These are phyloP conservation scores for Anastatica hierochuntica DNA, from an alignment of 345 rosid genomes.

Conservation along the genomic window DNA sequence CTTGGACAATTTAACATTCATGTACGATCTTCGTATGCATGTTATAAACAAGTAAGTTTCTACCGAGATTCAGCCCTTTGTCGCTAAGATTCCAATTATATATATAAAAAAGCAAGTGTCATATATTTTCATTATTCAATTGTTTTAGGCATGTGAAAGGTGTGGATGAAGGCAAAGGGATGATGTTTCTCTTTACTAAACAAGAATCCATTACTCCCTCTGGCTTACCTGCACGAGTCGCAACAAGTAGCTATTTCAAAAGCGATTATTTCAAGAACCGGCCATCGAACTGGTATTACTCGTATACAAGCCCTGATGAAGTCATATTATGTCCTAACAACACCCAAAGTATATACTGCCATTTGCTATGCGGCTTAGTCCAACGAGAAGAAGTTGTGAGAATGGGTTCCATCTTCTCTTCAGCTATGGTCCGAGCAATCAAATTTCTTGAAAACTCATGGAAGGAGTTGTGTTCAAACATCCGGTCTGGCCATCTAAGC, in stretches of 20 bases:
- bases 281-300: background rate
- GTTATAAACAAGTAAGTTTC: conserved; percentile 74
- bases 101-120: too few relatives aligned
- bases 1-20: conserved; percentile 66
- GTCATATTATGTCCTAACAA: background rate
- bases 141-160: background rate
- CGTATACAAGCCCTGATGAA: background rate
- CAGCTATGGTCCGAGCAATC: background rate
- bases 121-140: too few relatives aligned
- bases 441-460: background rate
- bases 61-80: too few relatives aligned
- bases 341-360: background rate
- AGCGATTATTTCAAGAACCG: background rate
- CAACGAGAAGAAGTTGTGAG: background rate
- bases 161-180: background rate
- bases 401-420: background rate
- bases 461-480: conserved; percentile 20
- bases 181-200: background rate
- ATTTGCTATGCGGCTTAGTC: background rate
- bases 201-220: background rate
- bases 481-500: conserved; percentile 38
- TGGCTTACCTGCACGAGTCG: background rate
- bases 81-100: too few relatives aligned
- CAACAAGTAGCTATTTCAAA: background rate
- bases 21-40: conserved; percentile 71